phyloP scores from a whole-genome alignment of 139 green algal genomes.

The Haematococcus sp. region DNA sequence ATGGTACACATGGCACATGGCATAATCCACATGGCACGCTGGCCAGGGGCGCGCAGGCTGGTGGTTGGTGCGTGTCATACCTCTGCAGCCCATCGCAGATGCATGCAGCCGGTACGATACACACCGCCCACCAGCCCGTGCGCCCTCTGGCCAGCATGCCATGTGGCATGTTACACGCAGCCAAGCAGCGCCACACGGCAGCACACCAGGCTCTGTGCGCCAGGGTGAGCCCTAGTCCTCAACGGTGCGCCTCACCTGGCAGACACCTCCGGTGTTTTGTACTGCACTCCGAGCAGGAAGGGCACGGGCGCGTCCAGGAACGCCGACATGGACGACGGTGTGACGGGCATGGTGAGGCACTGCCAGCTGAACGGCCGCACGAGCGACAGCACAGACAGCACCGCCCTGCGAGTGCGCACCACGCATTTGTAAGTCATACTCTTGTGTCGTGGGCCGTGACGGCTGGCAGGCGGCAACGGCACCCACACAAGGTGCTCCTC shows the following conservation, averaged over 20 bases:
- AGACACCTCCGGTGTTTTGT: slow-evolving; percentile 86
- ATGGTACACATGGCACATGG: too few species aligned
- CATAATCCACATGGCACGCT: too few species aligned
- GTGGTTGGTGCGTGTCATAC: not conserved
- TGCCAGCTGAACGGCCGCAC: slow-evolving; percentile 87
- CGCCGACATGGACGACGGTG: slow-evolving; percentile 56
- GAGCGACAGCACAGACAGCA: slow-evolving; percentile 63
- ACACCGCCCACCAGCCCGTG: too few species aligned
- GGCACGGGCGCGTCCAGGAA: slow-evolving; percentile 79
- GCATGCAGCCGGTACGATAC: not conserved
- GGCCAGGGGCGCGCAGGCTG: not conserved
- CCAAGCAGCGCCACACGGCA: too few species aligned
- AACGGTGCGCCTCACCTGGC: slow-evolving; percentile 41
- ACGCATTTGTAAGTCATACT: not conserved
- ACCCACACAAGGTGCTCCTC: too few species aligned
- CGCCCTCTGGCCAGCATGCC: too few species aligned
- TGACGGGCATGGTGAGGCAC: slow-evolving; percentile 80
- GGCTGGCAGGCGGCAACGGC: too few species aligned
- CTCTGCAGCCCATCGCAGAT: not conserved
- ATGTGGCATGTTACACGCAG: too few species aligned
- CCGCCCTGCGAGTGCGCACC: not conserved
- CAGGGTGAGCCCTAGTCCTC: too few species aligned
- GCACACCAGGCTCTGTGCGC: too few species aligned
- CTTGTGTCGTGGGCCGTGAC: too few species aligned
- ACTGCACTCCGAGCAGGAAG: slow-evolving; percentile 82